These are phyloP conservation scores for Takashimella koratensis DNA, from an alignment of 1,284 basidiomycete genomes.

Conservation along the genomic window DNA sequence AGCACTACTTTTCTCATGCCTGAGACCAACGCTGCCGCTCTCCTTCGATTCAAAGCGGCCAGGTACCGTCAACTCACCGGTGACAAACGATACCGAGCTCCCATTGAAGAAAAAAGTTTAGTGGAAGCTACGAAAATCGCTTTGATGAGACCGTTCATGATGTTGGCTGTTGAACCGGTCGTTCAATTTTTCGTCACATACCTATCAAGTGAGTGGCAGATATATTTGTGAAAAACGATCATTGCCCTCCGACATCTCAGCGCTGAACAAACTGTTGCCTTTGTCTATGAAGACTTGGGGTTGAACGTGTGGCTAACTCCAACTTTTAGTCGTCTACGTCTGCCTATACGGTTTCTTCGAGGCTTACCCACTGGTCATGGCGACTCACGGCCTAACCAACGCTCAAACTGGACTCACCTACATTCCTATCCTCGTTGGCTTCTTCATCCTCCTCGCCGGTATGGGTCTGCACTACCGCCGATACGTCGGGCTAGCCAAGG, in stretches of 20 bases:
- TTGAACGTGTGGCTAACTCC: too few relatives aligned
- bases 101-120: conserved; percentile 24
- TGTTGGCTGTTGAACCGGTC: conserved; percentile 23
- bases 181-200: conserved; percentile 26
- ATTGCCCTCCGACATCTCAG: too few relatives aligned
- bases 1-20: conserved; percentile 23
- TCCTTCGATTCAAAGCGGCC: conserved; percentile 25
- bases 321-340: conserved; percentile 25
- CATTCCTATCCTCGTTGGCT: conserved; percentile 57
- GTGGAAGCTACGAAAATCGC: conserved; percentile 18
- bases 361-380: conserved; percentile 57
- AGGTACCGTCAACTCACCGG: conserved; percentile 15
- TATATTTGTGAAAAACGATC: too few relatives aligned
- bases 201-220: conserved; percentile 18
- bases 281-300: too few relatives aligned
- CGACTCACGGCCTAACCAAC: conserved; percentile 28
- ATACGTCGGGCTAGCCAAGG: conserved; percentile 15
- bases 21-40: conserved; percentile 20
- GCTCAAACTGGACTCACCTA: conserved; percentile 60
- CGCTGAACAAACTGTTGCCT: too few relatives aligned
- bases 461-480: conserved; percentile 17
- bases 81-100: conserved; percentile 19
- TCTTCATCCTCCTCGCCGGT: conserved; percentile 16
- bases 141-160: conserved; percentile 24
- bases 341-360: conserved; percentile 61